Base-by-base conservation (phyloP, 805 yeast genomes). In the Starmerella geochares region DNA sequence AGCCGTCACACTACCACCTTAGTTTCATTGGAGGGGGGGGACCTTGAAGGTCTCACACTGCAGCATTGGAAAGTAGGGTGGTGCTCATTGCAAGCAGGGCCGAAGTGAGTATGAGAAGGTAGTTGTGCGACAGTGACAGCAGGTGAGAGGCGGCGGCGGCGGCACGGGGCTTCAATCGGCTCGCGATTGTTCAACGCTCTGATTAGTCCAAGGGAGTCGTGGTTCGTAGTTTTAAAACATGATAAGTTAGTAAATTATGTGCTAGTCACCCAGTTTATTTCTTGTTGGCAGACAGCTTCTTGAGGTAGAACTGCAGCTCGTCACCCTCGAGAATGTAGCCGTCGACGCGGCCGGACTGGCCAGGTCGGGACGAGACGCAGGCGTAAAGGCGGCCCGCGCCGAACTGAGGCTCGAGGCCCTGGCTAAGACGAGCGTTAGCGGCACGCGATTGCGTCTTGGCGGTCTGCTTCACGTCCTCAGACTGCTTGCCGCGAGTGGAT, bases 301-400 rank as follows among this genome's bases (percentile, higher is more conserved):
- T 87, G 75, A 92, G 83, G 95, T 92, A 92, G 94, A 92, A 92
- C 74, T 97, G 97, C 76, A 92, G 86, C 80, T 92, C 98, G 75
- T 92, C 98, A 78, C 98, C 98, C 81, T 92, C 98, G 74, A 92
- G 85, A 78, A 92, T 83, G 94, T 92, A 92, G 78, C 98, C 98
- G 75, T 92, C 98, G 78, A 87, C 83, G 80, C 98, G 94, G 77
- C 98, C 98, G 64, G 95, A 84, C 82, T 92, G 98, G 76, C 98
- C 98, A 74, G 98, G 98, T 82, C 98, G 87, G 54, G 98, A 92
- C 63, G 98, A 87, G 72, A 92, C 86, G 74, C 79, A 80, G 74
- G 98, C 98, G 81, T 92, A 92, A 69, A 92, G 83, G 78, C 90
- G 88, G 81, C 98, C 98, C 66, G 97, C 87, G 74, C 83, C 82